phyloP scores from a whole-genome alignment of 2,329 filamentous ascomycete genomes.

The Fusarium chlamydosporum region DNA sequence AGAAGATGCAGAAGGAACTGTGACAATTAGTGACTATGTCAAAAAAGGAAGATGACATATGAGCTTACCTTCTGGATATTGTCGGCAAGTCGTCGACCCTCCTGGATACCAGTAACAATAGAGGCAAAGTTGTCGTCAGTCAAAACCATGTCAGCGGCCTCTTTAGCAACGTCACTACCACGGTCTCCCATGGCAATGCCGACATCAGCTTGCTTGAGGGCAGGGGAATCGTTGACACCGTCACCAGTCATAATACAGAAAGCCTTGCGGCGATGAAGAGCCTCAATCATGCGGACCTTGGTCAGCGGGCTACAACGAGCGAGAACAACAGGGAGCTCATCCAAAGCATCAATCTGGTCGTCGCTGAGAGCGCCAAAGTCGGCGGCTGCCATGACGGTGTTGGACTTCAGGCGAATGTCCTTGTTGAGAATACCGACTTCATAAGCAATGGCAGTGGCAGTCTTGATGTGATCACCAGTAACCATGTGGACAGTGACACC shows the following conservation, averaged over 20 bases:
- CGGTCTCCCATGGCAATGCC: slow-evolving; percentile 81
- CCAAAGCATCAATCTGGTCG: slow-evolving; percentile 72
- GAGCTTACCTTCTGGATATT: slow-evolving; percentile 77
- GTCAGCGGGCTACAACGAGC: slow-evolving; percentile 78
- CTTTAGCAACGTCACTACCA: slow-evolving; percentile 80
- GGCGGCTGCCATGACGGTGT: slow-evolving; percentile 71
- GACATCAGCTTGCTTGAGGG: slow-evolving; percentile 79
- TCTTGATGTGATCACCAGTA: slow-evolving; percentile 77
- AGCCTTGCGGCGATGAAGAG: slow-evolving; percentile 75
- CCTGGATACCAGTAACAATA: slow-evolving; percentile 79
- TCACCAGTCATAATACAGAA: slow-evolving; percentile 84
- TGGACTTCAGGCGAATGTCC: slow-evolving; percentile 55
- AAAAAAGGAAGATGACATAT: neutral
- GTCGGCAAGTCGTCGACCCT: slow-evolving; percentile 78
- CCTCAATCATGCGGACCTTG: slow-evolving; percentile 82
- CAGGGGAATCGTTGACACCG: slow-evolving; percentile 81
- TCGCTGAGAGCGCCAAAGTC: slow-evolving; percentile 75
- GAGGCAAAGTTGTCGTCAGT: slow-evolving; percentile 92
- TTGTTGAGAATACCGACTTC: slow-evolving; percentile 72
- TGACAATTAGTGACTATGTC: slow-evolving; percentile 31
- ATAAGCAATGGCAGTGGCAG: slow-evolving; percentile 74
- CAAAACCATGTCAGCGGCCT: slow-evolving; percentile 89
- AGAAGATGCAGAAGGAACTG: slow-evolving; percentile 75
- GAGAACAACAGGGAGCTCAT: slow-evolving; percentile 74
- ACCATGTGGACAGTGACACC: slow-evolving; percentile 78